These are phyloP conservation scores for Pseudoneurospora amorphoporcata DNA, from an alignment of 495 filamentous ascomycete genomes.

Conservation along the genomic window DNA sequence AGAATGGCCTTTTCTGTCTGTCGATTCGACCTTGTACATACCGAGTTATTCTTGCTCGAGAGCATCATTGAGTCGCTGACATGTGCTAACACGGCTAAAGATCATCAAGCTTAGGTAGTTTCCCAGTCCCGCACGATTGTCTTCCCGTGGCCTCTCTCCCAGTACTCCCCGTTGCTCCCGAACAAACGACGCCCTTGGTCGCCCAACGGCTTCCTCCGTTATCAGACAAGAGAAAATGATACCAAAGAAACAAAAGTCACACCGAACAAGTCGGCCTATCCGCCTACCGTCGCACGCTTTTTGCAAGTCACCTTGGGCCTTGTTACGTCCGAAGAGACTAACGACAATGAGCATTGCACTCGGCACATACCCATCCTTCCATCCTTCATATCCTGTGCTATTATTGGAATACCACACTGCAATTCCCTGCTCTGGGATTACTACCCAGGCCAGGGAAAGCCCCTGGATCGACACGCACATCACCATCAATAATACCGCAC, in stretches of 20 bases:
- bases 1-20: background rate
- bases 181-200: background rate
- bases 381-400: background rate
- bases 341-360: background rate
- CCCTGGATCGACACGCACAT: background rate
- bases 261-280: background rate
- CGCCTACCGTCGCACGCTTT: background rate
- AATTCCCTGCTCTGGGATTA: background rate
- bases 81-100: background rate
- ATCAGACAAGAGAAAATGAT: no score
- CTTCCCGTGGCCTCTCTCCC: background rate
- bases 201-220: background rate
- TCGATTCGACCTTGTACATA: no score
- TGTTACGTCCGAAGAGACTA: background rate
- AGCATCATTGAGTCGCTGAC: background rate
- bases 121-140: background rate
- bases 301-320: background rate
- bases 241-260: background rate
- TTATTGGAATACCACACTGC: background rate
- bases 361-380: background rate
- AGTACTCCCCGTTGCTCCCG: background rate
- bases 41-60: background rate
- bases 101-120: background rate
- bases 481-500: background rate
- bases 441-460: background rate